A percentile compares a stretch with the other conserved stretches of the same genome.
Conservation (phyloP, 352 stramenopile species). For the Pythium aquatile region DNA sequence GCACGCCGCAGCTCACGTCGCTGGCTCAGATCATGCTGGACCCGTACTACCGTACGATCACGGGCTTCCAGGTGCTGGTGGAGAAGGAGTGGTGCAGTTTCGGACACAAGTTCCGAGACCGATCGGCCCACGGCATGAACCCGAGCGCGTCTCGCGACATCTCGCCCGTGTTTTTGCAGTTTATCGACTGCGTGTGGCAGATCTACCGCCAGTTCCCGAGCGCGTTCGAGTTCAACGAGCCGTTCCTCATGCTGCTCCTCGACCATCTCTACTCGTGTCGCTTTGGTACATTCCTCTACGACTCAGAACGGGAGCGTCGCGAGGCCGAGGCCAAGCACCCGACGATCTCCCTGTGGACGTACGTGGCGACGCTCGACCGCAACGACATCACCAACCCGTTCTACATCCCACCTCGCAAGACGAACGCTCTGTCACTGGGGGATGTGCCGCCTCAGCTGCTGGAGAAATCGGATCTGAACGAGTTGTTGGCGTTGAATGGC, state of each 20-base stretch:
- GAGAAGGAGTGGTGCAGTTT: slow-evolving; percentile 91
- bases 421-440: slow-evolving; percentile 4
- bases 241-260: slow-evolving; percentile 76
- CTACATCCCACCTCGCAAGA: slow-evolving; percentile 40
- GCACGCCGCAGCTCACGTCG: slow-evolving; percentile 84
- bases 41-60: slow-evolving; percentile 87
- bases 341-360: slow-evolving; percentile 80
- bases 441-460: background rate
- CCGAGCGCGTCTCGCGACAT: slow-evolving; percentile 90
- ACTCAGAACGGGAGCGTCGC: slow-evolving; percentile 84
- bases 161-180: slow-evolving; percentile 96
- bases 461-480: slow-evolving; percentile 1
- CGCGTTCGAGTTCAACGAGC: slow-evolving; percentile 86
- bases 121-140: slow-evolving; percentile 55
- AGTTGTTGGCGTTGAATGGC: slow-evolving; percentile 1
- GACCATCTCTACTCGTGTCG: slow-evolving; percentile 82
- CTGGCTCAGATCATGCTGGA: slow-evolving; percentile 89
- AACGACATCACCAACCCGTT: slow-evolving; percentile 72
- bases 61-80: slow-evolving; percentile 82
- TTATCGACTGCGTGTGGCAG: slow-evolving; percentile 88
- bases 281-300: slow-evolving; percentile 95
- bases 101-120: slow-evolving; percentile 87
- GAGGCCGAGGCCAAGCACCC: slow-evolving; percentile 47
- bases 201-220: slow-evolving; percentile 71
- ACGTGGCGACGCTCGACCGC: slow-evolving; percentile 58